Percentiles rank a stretch among this genome's conserved stretches.
Conservation (phyloP, 495 filamentous ascomycete species). For the Astrothelium macrocarpum region DNA sequence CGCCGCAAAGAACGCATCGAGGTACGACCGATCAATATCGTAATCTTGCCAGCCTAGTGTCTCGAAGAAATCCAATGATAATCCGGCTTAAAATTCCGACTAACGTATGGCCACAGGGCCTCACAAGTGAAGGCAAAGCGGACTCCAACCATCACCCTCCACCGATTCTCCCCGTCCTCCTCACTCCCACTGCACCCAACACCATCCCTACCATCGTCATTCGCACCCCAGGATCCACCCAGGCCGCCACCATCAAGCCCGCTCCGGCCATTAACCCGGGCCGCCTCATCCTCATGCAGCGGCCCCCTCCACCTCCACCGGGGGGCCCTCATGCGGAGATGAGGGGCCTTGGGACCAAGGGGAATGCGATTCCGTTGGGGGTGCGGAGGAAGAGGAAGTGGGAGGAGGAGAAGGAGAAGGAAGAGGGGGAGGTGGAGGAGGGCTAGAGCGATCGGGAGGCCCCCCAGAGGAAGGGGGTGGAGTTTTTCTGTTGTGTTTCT, state of each 20-base stretch:
- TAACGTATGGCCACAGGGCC: background rate
- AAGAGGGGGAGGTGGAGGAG: background rate
- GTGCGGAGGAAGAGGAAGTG: background rate
- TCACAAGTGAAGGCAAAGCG: no score
- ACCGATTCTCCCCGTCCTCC: background rate
- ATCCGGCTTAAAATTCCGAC: background rate
- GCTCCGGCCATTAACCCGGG: background rate
- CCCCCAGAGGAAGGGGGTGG: background rate
- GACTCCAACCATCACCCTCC: no score
- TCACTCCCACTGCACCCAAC: background rate
- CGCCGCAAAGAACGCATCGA: background rate
- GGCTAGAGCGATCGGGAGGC: background rate
- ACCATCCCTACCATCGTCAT: background rate
- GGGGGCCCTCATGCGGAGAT: background rate
- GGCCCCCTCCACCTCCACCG: background rate
- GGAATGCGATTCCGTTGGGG: background rate
- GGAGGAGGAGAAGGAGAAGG: background rate
- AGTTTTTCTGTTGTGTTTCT: background rate
- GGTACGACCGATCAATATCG: background rate
- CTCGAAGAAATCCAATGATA: background rate
- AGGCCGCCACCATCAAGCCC: background rate
- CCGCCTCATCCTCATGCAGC: background rate
- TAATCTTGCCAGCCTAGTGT: background rate
- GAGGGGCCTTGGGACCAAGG: background rate
- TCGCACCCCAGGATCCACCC: background rate